Evolutionary conservation across 805 yeast species (phyloP), one percentile per base, ranked within the genome.

Genomic region (Candida mattraensis): DNA sequence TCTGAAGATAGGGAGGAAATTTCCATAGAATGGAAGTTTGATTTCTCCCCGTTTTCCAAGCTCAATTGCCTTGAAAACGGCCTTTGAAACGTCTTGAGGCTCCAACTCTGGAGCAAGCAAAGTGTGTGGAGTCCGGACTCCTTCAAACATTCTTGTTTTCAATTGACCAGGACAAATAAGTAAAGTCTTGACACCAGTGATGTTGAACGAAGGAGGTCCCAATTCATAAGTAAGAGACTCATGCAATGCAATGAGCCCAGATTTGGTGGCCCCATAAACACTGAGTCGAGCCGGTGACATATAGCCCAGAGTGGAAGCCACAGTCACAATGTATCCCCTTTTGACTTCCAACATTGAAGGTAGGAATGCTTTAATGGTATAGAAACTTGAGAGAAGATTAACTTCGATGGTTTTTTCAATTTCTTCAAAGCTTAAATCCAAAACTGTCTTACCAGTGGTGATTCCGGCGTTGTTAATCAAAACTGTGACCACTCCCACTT

Each of bases 161-260:
- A 91, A 58, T 55, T 91, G 97, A 0, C 98, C 98, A 0, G 96
- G 95, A 47, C 93, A 81, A 0, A 91, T 70, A 22, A 91, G 64
- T 37, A 91, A 62, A 0, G 95, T 82, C 47, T 80, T 80, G 12
- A 91, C 74, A 7, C 85, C 80, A 4, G 61, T 54, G 2, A 61
- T 56, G 33, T 61, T 64, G 22, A 69, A 53, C 5, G 70, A 60
- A 0, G 77, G 74, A 0, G 74, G 69, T 0, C 83, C 80, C 18
- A 84, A 53, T 57, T 84, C 93, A 51, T 76, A 78, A 0, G 84
- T 76, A 22, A 91, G 62, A 1, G 91, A 79, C 55, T 86, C 95
- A 56, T 89, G 97, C 26, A 88, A 62, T 0, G 91, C 88, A 34
- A 91, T 76, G 18, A 87, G 60, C 0, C 94, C 97, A 0, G 95